Evolutionary conservation across 1,139 yeast genomes (phyloP).

Genomic region (Hyphopichia fennica): DNA sequence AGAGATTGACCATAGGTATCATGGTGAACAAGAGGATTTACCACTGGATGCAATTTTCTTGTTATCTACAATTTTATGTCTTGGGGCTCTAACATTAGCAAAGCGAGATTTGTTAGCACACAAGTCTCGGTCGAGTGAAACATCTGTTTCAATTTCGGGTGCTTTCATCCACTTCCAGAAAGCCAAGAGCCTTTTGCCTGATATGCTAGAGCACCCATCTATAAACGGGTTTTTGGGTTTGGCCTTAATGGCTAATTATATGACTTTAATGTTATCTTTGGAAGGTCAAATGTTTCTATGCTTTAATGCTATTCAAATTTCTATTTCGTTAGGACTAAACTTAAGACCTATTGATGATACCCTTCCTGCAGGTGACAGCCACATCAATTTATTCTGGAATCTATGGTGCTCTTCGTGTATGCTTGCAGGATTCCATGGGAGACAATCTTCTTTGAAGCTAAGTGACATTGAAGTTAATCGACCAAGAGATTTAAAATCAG

Average conservation of each 20-base stretch:
- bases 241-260: background rate
- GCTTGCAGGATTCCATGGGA: background rate
- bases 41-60: background rate
- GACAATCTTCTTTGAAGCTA: background rate
- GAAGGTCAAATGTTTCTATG: background rate
- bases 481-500: background rate
- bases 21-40: background rate
- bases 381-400: background rate
- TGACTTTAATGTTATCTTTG: background rate
- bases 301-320: background rate
- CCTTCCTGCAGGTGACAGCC: background rate
- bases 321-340: background rate
- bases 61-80: background rate
- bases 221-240: background rate
- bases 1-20: background rate
- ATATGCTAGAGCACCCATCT: background rate
- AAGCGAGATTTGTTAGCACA: background rate
- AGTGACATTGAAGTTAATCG: background rate
- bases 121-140: background rate
- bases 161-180: background rate
- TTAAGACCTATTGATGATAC: background rate
- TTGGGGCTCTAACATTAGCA: background rate
- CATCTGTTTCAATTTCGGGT: background rate
- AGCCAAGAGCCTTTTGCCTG: background rate
- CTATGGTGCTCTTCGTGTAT: constrained; percentile 1